Conservation (phyloP, 805 yeast genomes). For the Candida caryicola region DNA sequence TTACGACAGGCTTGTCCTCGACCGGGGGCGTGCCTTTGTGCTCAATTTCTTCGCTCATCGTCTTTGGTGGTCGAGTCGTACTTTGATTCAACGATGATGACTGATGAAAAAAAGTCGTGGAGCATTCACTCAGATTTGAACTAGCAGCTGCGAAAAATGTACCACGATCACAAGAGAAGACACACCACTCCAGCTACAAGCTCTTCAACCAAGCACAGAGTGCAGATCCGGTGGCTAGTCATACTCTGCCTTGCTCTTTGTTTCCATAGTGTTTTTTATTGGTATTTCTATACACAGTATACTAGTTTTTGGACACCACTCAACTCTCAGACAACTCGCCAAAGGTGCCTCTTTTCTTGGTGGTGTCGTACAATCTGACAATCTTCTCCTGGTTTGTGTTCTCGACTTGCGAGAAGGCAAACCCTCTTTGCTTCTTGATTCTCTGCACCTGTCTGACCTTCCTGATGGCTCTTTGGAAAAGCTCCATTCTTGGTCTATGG, state of each 20-base stretch:
- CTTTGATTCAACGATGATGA: background rate
- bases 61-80: background rate
- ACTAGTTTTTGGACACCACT: background rate
- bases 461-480: slow-evolving; percentile 94
- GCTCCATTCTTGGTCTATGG: slow-evolving; percentile 93
- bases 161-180: too few species aligned
- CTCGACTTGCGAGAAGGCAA: slow-evolving; percentile 95
- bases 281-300: background rate
- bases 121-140: too few species aligned
- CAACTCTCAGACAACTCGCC: slow-evolving; percentile 45
- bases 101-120: slow-evolving; percentile 1
- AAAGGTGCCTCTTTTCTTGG: slow-evolving; percentile 73
- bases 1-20: background rate
- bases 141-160: too few species aligned
- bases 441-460: slow-evolving; percentile 97
- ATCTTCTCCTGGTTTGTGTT: slow-evolving; percentile 86
- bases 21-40: slow-evolving; percentile 1
- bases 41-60: background rate
- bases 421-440: slow-evolving; percentile 97
- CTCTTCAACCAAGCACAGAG: too few species aligned
- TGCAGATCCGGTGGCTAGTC: too few species aligned
- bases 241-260: too few species aligned
- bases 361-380: slow-evolving; percentile 92
- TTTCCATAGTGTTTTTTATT: background rate
- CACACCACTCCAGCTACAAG: too few species aligned